These are phyloP conservation scores for Chenopodium quinoa DNA, from an alignment of 148 eudicot genomes.

Conservation along the genomic window DNA sequence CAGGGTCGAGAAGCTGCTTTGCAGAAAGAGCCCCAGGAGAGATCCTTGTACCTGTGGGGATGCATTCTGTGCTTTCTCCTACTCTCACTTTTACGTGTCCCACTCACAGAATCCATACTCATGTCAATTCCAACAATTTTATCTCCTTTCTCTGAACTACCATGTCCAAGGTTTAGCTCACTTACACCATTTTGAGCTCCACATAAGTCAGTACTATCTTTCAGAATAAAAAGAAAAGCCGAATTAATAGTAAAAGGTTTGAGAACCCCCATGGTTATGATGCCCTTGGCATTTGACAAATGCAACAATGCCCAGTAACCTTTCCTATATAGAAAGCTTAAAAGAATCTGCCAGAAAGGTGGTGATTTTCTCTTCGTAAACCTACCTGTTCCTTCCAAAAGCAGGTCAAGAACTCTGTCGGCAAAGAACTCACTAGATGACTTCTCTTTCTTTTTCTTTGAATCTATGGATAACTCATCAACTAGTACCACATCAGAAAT, in stretches of 20 bases:
- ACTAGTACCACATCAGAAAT: conserved; percentile 43
- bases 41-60: conserved; percentile 36
- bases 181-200: conserved; percentile 19
- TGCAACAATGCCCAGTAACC: conserved; percentile 59
- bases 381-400: conserved; percentile 42
- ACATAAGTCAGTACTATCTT: conserved; percentile 20
- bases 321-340: conserved; percentile 63
- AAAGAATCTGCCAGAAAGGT: conserved; percentile 74
- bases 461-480: conserved; percentile 32
- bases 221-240: conserved; percentile 50
- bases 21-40: conserved; percentile 70
- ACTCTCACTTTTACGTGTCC: conserved; percentile 36
- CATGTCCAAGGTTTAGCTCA: conserved; percentile 20
- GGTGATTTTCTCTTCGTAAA: conserved; percentile 29
- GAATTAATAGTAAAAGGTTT: conserved; percentile 67
- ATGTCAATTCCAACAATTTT: conserved; percentile 19
- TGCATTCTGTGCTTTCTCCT: conserved; percentile 49
- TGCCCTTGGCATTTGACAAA: conserved; percentile 47
- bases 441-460: conserved; percentile 38
- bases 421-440: conserved; percentile 41
- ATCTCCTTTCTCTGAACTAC: conserved; percentile 16
- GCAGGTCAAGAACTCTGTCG: conserved; percentile 59
- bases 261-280: conserved; percentile 46
- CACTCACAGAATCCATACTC: conserved; percentile 24
- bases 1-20: conserved; percentile 54